Conservation (phyloP, 2,329 filamentous ascomycete genomes). For the Alternaria arbusti region DNA sequence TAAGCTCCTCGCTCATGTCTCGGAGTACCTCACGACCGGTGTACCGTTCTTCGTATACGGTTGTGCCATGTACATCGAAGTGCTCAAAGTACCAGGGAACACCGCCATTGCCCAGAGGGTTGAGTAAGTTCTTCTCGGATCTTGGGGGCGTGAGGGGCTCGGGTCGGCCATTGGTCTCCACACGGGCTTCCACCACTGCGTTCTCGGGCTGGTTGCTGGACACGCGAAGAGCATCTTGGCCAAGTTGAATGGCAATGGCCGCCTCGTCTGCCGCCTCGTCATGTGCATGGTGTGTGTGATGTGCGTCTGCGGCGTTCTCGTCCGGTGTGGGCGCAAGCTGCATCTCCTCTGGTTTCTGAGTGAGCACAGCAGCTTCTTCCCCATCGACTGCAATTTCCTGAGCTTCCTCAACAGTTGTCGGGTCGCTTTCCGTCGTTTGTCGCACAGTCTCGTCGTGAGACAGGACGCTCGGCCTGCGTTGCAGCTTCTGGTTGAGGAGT, state of each 20-base stretch:
- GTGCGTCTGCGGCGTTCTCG: conserved; percentile 38
- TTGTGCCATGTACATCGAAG: conserved; percentile 82
- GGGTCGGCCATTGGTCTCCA: conserved; percentile 22
- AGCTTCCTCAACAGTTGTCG: conserved; percentile 12
- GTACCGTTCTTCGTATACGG: conserved; percentile 75
- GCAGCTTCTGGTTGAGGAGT: conserved; percentile 71
- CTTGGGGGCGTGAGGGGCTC: conserved; percentile 71
- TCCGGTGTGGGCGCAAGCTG: conserved; percentile 47
- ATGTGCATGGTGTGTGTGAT: conserved; percentile 31
- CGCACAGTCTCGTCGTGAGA: conserved; percentile 31
- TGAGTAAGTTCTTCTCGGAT: conserved; percentile 58
- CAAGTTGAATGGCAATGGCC: conserved; percentile 45
- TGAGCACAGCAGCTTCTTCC: conserved; percentile 15
- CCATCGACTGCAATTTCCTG: conserved; percentile 20
- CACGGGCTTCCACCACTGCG: conserved; percentile 29
- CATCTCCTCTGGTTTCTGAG: conserved; percentile 28
- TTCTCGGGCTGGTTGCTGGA: conserved; percentile 17
- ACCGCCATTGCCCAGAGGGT: conserved; percentile 65
- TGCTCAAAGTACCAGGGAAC: conserved; percentile 86
- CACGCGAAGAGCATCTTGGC: conserved; percentile 35
- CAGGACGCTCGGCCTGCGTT: conserved; percentile 54
- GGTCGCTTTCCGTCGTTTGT: conserved; percentile 27
- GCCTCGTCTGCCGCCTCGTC: conserved; percentile 46
- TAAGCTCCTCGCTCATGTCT: conserved; percentile 83
- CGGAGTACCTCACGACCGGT: conserved; percentile 74